phyloP scores from a whole-genome alignment of 164 flowering plant species.

The Amborella trichopoda region DNA sequence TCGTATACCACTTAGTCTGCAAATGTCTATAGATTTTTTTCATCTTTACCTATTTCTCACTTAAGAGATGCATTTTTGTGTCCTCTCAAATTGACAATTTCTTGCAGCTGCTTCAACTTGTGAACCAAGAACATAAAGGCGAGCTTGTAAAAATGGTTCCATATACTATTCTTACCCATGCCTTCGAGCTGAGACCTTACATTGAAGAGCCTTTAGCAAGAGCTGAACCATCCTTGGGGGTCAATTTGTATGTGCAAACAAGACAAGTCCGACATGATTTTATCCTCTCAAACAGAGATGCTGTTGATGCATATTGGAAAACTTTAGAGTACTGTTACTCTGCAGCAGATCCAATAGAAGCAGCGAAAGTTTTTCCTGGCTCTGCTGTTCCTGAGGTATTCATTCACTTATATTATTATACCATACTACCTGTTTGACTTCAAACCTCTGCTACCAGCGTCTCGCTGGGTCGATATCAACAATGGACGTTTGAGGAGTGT shows the following conservation, averaged over 20 bases:
- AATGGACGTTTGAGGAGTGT: too few relatives aligned
- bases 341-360: conserved; percentile 61
- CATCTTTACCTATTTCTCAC: too few relatives aligned
- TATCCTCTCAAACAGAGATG: conserved; percentile 44
- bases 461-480: too few relatives aligned
- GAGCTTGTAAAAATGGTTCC: conserved; percentile 18
- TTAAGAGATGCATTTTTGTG: too few relatives aligned
- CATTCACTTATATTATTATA: not conserved
- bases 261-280: conserved; percentile 83
- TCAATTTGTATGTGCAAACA: conserved; percentile 45
- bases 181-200: conserved; percentile 89
- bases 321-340: conserved; percentile 86
- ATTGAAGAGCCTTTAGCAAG: conserved; percentile 72
- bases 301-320: conserved; percentile 83
- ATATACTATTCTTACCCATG: conserved; percentile 42
- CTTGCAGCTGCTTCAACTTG: conserved; percentile 61
- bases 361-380: conserved; percentile 84
- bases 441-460: too few relatives aligned
- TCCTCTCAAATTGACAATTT: too few relatives aligned
- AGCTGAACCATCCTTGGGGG: conserved; percentile 19
- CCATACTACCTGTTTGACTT: too few relatives aligned
- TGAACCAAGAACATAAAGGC: conserved; percentile 26
- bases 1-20: too few relatives aligned
- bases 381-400: conserved; percentile 78
- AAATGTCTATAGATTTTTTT: too few relatives aligned